A percentile compares a stretch with the other conserved stretches of the same genome.
These are phyloP conservation scores for Phlebiopsis gigantea DNA, from an alignment of 768 basidiomycete species.

Conservation along the genomic window DNA sequence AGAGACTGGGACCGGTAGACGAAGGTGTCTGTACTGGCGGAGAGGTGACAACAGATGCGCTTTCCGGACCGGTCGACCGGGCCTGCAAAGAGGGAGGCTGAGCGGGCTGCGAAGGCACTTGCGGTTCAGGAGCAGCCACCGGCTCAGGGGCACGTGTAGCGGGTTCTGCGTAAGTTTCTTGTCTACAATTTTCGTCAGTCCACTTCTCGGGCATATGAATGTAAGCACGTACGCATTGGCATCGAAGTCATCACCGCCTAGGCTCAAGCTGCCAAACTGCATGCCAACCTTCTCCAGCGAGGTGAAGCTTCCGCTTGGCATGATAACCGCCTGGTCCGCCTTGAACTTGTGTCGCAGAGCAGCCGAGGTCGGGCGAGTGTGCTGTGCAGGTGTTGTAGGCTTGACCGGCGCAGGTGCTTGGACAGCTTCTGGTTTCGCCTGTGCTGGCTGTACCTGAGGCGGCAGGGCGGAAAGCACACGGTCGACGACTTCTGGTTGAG, in stretches of 20 bases:
- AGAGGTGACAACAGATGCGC: conserved; percentile 13
- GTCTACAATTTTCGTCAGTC: not conserved
- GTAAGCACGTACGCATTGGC: conserved; percentile 40
- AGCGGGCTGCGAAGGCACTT: conserved; percentile 24
- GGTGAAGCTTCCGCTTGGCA: conserved; percentile 63
- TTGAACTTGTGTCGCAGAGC: conserved; percentile 65
- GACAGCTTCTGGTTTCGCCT: conserved; percentile 20
- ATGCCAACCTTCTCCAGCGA: conserved; percentile 76
- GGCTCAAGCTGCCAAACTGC: conserved; percentile 83
- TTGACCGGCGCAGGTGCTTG: conserved; percentile 27
- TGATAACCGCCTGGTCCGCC: conserved; percentile 75
- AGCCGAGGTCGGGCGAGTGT: conserved; percentile 45
- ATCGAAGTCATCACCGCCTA: conserved; percentile 62
- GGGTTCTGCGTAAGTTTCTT: conserved; percentile 31
- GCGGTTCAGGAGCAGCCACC: conserved; percentile 6
- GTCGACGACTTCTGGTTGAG: conserved; percentile 8
- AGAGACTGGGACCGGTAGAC: conserved; percentile 15
- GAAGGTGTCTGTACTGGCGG: conserved; percentile 32
- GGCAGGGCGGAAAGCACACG: conserved; percentile 15
- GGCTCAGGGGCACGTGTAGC: conserved; percentile 17
- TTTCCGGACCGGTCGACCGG: conserved; percentile 13
- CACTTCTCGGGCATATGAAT: not conserved
- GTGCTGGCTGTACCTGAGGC: conserved; percentile 11
- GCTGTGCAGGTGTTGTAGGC: conserved; percentile 38
- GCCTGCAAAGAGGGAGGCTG: conserved; percentile 13